Conservation (phyloP, 75 land plant genomes). For the Sequoiadendron giganteum region DNA sequence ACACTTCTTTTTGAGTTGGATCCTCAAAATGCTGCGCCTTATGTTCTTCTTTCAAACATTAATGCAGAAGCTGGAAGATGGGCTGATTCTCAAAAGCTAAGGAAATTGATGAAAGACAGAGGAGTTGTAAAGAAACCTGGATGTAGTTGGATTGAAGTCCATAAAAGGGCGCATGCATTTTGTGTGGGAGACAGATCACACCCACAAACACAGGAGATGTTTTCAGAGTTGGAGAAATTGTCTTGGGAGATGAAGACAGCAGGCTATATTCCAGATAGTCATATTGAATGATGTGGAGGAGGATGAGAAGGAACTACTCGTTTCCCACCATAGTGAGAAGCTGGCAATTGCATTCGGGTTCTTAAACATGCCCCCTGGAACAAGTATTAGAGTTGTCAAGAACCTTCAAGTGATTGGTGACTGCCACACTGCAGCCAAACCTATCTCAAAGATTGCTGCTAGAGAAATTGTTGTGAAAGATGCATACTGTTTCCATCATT, state of each 20-base stretch:
- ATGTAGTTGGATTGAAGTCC: slow-evolving; percentile 56
- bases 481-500: slow-evolving; percentile 42
- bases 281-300: slow-evolving; percentile 39
- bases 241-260: slow-evolving; percentile 18
- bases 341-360: slow-evolving; percentile 48
- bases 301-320: slow-evolving; percentile 36
- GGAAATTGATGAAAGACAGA: slow-evolving; percentile 29
- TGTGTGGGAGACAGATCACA: slow-evolving; percentile 46
- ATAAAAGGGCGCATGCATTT: slow-evolving; percentile 35
- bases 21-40: slow-evolving; percentile 28
- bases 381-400: slow-evolving; percentile 38
- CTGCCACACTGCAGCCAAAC: slow-evolving; percentile 42
- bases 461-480: slow-evolving; percentile 43
- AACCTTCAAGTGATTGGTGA: slow-evolving; percentile 40
- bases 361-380: slow-evolving; percentile 39
- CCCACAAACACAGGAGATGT: slow-evolving; percentile 25
- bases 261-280: slow-evolving; percentile 26
- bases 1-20: slow-evolving; percentile 15
- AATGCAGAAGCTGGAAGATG: slow-evolving; percentile 31
- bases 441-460: slow-evolving; percentile 21
- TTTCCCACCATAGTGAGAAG: slow-evolving; percentile 46
- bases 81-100: slow-evolving; percentile 26
- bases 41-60: slow-evolving; percentile 46
- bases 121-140: slow-evolving; percentile 34
- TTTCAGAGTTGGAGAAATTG: slow-evolving; percentile 25